These are phyloP conservation scores for Geotrichum carabidarum DNA, from an alignment of 1,139 yeast species.

Conservation along the genomic window DNA sequence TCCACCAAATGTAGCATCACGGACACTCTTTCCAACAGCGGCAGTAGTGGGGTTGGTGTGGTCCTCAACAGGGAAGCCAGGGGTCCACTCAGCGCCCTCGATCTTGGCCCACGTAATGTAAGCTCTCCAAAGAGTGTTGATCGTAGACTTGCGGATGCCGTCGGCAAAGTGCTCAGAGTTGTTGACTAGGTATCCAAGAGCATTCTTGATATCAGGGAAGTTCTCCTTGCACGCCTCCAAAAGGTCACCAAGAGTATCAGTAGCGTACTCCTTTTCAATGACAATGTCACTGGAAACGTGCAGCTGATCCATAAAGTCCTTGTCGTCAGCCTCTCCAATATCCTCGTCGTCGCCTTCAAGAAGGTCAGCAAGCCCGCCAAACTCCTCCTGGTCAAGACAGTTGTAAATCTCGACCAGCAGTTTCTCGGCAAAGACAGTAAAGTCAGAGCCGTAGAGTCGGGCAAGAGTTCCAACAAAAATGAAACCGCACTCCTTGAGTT, in stretches of 20 bases:
- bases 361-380: constrained; percentile 34
- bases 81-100: constrained; percentile 49
- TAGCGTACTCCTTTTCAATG: constrained; percentile 94
- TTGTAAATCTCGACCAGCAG: constrained; percentile 79
- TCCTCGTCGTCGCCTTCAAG: constrained; percentile 34
- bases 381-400: constrained; percentile 67
- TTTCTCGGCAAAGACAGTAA: constrained; percentile 76
- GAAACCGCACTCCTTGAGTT: constrained; percentile 91
- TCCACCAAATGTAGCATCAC: constrained; percentile 58
- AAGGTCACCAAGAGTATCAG: constrained; percentile 84
- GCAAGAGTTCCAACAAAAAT: constrained; percentile 95
- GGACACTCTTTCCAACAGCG: constrained; percentile 58
- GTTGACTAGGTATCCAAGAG: constrained; percentile 59
- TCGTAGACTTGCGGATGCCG: constrained; percentile 86
- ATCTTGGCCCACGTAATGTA: constrained; percentile 61
- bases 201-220: constrained; percentile 72
- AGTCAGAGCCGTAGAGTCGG: constrained; percentile 85
- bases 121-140: constrained; percentile 77
- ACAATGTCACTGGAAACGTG: constrained; percentile 93
- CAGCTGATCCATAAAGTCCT: constrained; percentile 63
- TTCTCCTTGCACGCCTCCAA: constrained; percentile 80
- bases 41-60: constrained; percentile 41
- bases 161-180: constrained; percentile 77
- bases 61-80: constrained; percentile 57
- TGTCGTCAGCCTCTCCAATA: constrained; percentile 32